A percentile compares a stretch with the other conserved stretches of the same genome.
phyloP scores from a whole-genome alignment of 192 early-diverging fungal genomes.

The Entophlyctis luteolus region DNA sequence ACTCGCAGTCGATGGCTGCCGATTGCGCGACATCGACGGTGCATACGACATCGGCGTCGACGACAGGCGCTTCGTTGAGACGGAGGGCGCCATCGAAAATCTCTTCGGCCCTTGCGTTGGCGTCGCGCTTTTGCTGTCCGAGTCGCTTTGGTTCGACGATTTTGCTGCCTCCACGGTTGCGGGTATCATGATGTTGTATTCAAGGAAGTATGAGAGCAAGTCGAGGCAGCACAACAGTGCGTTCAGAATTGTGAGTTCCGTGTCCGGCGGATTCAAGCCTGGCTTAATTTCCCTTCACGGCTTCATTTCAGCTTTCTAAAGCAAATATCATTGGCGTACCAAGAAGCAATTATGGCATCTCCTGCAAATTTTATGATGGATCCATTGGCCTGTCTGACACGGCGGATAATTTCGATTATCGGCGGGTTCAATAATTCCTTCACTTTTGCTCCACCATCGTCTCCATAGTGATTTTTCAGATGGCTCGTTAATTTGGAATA shows the following conservation, averaged over 20 bases:
- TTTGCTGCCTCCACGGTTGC: too few species aligned
- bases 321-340: constrained; percentile 10
- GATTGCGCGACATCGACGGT: too few species aligned
- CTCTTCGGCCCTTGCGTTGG: too few species aligned
- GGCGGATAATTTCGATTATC: constrained; percentile 22
- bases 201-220: constrained; percentile 13
- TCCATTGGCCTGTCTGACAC: constrained; percentile 6
- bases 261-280: not conserved
- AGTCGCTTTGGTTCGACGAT: too few species aligned
- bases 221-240: constrained; percentile 15
- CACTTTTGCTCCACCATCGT: constrained; percentile 23
- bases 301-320: not conserved
- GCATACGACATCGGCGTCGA: too few species aligned
- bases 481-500: constrained; percentile 22
- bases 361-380: constrained; percentile 30
- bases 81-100: too few species aligned
- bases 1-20: too few species aligned
- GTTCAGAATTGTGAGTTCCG: not conserved
- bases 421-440: constrained; percentile 28
- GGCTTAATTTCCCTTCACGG: not conserved
- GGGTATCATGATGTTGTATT: constrained; percentile 14
- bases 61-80: too few species aligned
- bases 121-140: too few species aligned
- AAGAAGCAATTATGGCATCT: constrained; percentile 20
- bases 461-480: constrained; percentile 8